Percentiles rank a stretch among this genome's conserved stretches.
phyloP scores from a whole-genome alignment of 495 filamentous ascomycete species.

The Hamigera avellanea region DNA sequence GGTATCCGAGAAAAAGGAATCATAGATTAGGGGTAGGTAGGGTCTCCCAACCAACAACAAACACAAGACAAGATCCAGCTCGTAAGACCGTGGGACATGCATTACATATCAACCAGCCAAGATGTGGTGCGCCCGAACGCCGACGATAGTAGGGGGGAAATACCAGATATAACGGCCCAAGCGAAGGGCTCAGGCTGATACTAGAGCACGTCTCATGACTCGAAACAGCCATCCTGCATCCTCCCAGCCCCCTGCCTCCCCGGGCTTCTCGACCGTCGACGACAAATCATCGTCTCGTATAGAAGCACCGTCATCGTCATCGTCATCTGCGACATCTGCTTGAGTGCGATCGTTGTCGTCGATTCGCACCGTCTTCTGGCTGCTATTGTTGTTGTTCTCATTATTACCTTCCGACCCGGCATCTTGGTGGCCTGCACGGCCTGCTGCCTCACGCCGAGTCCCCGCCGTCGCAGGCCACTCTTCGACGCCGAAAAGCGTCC shows the following conservation, averaged over 20 bases:
- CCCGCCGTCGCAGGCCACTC: constrained; percentile 26
- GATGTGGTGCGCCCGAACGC: no score
- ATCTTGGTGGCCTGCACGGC: neutral
- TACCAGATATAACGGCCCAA: no score
- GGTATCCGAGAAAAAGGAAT: no score
- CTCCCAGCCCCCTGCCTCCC: constrained; percentile 54
- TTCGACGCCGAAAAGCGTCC: constrained; percentile 66
- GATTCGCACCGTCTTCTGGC: neutral
- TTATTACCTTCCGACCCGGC: neutral
- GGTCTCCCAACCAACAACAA: no score
- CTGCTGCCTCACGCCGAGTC: constrained; percentile 1
- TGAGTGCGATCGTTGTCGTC: constrained; percentile 23
- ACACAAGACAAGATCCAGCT: no score
- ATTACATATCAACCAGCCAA: no score
- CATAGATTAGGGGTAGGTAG: no score
- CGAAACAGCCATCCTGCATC: constrained; percentile 79
- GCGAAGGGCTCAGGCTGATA: no score
- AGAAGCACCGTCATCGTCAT: constrained; percentile 16
- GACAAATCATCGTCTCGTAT: constrained; percentile 16
- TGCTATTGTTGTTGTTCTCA: neutral
- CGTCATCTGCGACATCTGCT: neutral
- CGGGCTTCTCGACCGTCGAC: constrained; percentile 26
- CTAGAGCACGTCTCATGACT: constrained; percentile 53
- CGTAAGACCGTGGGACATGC: no score
- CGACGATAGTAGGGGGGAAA: no score